Conservation (phyloP, 2,329 filamentous ascomycete genomes). For the Sphaerulina populicola region DNA sequence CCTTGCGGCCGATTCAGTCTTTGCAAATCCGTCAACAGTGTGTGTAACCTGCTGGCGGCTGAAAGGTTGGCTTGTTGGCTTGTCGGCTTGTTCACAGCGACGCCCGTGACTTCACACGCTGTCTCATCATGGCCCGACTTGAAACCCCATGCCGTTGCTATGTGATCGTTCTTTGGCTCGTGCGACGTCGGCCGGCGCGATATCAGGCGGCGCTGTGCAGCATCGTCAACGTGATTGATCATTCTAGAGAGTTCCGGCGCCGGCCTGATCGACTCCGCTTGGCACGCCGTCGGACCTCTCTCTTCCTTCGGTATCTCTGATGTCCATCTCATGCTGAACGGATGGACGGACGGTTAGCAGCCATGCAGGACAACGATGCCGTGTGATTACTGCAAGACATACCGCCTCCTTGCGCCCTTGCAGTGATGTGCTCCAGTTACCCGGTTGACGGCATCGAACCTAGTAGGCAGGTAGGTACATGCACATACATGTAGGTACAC, state of each 20-base stretch:
- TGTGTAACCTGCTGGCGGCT: no score
- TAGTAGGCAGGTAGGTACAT: no score
- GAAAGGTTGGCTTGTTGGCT: no score
- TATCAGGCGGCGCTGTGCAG: slow-evolving; percentile 11
- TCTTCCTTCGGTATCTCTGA: neutral
- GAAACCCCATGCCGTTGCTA: slow-evolving; percentile 11
- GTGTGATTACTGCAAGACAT: slow-evolving; percentile 6
- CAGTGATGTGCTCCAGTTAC: slow-evolving; percentile 10
- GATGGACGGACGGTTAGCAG: neutral
- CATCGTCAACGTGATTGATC: neutral
- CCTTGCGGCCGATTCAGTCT: slow-evolving; percentile 18
- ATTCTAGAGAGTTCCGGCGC: slow-evolving; percentile 1
- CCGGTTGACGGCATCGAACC: slow-evolving; percentile 14
- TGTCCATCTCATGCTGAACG: neutral
- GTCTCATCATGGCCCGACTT: slow-evolving; percentile 7
- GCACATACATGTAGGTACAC: no score
- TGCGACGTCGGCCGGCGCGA: slow-evolving; percentile 16
- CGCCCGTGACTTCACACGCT: slow-evolving; percentile 14
- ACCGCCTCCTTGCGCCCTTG: slow-evolving; percentile 9
- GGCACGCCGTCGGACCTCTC: neutral
- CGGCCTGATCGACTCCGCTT: neutral
- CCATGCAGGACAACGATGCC: slow-evolving; percentile 3
- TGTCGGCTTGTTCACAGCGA: slow-evolving; percentile 11
- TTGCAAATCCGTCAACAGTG: slow-evolving; percentile 15
- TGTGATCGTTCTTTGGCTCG: slow-evolving; percentile 16